Conservation (phyloP, 2,329 filamentous ascomycete genomes). For the Ceratocystis huliohia region DNA sequence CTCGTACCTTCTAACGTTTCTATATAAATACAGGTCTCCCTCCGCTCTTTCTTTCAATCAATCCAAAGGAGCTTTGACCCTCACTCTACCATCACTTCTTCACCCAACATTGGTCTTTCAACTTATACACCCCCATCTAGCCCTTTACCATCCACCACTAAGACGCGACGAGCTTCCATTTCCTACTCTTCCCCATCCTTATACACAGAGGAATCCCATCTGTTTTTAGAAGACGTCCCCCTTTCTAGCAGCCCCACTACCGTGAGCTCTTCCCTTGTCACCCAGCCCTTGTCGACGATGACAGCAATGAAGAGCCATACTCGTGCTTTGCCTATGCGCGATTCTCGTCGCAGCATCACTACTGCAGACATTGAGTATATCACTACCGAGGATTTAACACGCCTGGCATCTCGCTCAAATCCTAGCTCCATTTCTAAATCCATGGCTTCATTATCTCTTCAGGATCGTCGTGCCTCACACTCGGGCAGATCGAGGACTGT, state of each 20-base stretch:
- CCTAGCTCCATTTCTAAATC: not conserved
- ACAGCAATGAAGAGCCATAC: slow-evolving; percentile 11
- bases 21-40: slow-evolving; percentile 9
- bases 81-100: slow-evolving; percentile 5
- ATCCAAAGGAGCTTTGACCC: not conserved
- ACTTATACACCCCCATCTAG: not conserved
- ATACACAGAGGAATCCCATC: not conserved
- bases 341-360: slow-evolving; percentile 11
- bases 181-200: slow-evolving; percentile 11
- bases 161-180: slow-evolving; percentile 13
- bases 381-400: slow-evolving; percentile 14
- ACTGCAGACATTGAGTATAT: slow-evolving; percentile 16
- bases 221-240: not conserved
- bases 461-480: slow-evolving; percentile 14
- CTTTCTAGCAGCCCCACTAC: not conserved
- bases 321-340: slow-evolving; percentile 16
- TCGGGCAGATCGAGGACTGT: slow-evolving; percentile 22
- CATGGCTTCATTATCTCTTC: not conserved
- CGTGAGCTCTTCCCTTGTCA: not conserved
- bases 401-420: not conserved
- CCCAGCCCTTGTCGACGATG: not conserved
- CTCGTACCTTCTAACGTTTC: slow-evolving; percentile 4
- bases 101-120: not conserved
- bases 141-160: slow-evolving; percentile 11
- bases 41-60: slow-evolving; percentile 15